A percentile compares a stretch with the other conserved stretches of the same genome.
Conservation (phyloP, 176 grass and related monocot genomes). For the Triticum timopheevii region DNA sequence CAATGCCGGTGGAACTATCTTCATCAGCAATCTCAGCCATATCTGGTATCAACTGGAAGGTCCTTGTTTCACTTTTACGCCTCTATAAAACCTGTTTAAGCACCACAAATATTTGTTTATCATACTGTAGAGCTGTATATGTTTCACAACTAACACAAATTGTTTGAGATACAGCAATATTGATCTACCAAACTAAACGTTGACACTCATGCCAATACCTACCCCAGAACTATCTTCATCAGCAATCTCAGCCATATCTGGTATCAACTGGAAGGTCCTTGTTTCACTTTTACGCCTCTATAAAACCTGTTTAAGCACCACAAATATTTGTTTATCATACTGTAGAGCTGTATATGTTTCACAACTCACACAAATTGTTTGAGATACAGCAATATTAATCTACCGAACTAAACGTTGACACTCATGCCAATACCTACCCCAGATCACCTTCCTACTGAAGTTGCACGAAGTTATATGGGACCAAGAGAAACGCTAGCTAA, state of each 20-base stretch:
- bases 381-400: neutral
- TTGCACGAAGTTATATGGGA: neutral
- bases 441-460: neutral
- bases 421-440: neutral
- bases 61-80: slow-evolving; percentile 1
- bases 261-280: neutral
- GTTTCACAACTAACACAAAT: neutral
- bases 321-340: slow-evolving; percentile 8
- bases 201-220: neutral
- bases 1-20: slow-evolving; percentile 13
- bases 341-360: neutral
- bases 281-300: slow-evolving; percentile 6
- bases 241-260: slow-evolving; percentile 32
- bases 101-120: slow-evolving; percentile 18
- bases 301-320: slow-evolving; percentile 24
- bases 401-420: neutral
- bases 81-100: slow-evolving; percentile 22
- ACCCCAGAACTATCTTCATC: neutral
- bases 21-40: slow-evolving; percentile 24
- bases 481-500: neutral
- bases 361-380: neutral
- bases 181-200: neutral
- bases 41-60: slow-evolving; percentile 20
- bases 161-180: neutral
- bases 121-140: neutral